These are phyloP conservation scores for Akebia trifoliata DNA, from an alignment of 164 flowering plant species.

Conservation along the genomic window DNA sequence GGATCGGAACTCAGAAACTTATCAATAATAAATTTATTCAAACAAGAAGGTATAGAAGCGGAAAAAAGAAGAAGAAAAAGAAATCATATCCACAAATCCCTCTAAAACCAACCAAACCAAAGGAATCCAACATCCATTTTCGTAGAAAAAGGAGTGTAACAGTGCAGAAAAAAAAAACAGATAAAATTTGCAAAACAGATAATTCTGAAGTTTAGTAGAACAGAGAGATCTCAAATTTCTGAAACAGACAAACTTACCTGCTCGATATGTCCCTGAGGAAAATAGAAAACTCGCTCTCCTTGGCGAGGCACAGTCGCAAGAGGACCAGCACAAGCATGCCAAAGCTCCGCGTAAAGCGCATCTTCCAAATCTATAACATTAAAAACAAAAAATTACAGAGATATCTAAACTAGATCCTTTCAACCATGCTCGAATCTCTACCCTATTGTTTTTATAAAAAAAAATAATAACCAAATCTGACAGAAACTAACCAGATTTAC, in stretches of 20 bases:
- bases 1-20: too few relatives aligned
- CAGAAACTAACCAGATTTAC: constrained; percentile 14
- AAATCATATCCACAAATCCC: background rate
- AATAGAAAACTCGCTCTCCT: constrained; percentile 69
- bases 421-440: background rate
- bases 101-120: background rate
- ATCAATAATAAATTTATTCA: too few relatives aligned
- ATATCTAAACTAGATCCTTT: background rate
- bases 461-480: too few relatives aligned
- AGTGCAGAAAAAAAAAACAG: too few relatives aligned
- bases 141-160: too few relatives aligned
- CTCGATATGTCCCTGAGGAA: constrained; percentile 89
- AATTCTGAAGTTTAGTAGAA: too few relatives aligned
- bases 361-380: constrained; percentile 14
- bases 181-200: too few relatives aligned
- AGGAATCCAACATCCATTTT: background rate
- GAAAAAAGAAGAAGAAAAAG: constrained; percentile 4
- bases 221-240: background rate
- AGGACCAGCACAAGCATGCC: constrained; percentile 27
- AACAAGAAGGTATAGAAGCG: too few relatives aligned
- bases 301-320: constrained; percentile 74
- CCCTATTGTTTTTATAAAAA: too few relatives aligned
- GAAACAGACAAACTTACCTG: constrained; percentile 48
- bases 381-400: background rate
- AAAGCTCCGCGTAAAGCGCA: constrained; percentile 18